Evolutionary conservation across 2,329 filamentous ascomycete genomes (phyloP), one percentile per base, ranked within the genome.

Genomic region (Pseudogymnoascus sp.): DNA sequence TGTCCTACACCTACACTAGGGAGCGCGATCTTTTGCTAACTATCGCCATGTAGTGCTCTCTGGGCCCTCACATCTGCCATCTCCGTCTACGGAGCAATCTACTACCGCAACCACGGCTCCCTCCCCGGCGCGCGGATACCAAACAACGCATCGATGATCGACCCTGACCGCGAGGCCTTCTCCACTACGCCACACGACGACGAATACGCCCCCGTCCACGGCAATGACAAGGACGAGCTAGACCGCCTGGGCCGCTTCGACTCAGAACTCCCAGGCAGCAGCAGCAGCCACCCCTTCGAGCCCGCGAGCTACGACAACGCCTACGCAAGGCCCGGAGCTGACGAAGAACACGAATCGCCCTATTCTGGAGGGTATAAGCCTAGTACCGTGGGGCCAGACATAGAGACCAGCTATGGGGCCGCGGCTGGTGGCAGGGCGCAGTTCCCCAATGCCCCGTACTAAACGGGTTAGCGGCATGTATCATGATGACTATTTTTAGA

Each of bases 111-210:
- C 71, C 82, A 87, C 75, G 82, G 83, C 69, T 80, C 76, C 63
- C 79, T 87, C 14, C 86, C 86, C 1, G 85, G 85, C 14, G 67
- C 67, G 14, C 85, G 69, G 78, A 77, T 62, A 31, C 71, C 71
- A 1, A 68, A 66, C 34, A 73, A 72, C 62, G 70, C 72, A 1
- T 67, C 77, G 72, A 70, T 83, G 75, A 87, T 87, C 68, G 86
- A 88, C 72, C 86, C 86, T 0, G 85, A 88, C 74, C 87, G 87
- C 77, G 85, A 85, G 29, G 85, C 85, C 65, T 88, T 88, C n/a
- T 86, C 84, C 64, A 86, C 85, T 74, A 83, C 83, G 12, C 83
- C 84, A n/a, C 82, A 86, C 70, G 84, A 85, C 69, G 85, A 88
- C 67, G 85, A 87, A 47, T 88, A 88, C 70, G 83, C 85, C 61